A percentile compares a stretch with the other conserved stretches of the same genome.
Conservation (phyloP, 139 green algal genomes). For the Chlorella sp. region DNA sequence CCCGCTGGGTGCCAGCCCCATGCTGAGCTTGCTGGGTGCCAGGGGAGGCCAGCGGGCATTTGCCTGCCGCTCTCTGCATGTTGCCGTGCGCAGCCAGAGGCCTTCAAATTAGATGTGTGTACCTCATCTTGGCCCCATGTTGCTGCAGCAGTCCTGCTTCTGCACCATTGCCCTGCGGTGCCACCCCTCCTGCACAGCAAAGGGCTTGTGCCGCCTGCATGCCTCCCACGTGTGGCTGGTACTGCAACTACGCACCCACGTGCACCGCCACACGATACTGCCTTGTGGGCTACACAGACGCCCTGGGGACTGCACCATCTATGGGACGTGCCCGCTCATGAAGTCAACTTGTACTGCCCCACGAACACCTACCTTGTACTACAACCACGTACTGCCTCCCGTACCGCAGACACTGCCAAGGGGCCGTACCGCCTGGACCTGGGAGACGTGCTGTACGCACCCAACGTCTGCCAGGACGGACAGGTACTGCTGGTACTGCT, state of each 20-base stretch:
- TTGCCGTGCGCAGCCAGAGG: neutral
- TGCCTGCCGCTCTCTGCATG: neutral
- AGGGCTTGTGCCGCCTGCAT: neutral
- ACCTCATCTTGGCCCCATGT: too few species aligned
- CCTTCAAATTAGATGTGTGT: neutral
- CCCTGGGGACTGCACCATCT: too few species aligned
- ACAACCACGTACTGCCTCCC: neutral
- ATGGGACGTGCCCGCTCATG: neutral
- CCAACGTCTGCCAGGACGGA: constrained; percentile 68
- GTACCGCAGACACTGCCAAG: constrained; percentile 30
- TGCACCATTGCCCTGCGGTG: too few species aligned
- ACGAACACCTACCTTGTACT: neutral
- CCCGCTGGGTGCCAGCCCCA: neutral
- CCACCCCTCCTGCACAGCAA: neutral
- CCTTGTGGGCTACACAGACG: too few species aligned
- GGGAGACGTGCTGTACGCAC: constrained; percentile 73
- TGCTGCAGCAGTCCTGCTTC: too few species aligned
- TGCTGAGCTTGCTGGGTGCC: neutral
- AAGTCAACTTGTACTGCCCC: neutral
- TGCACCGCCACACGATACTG: too few species aligned
- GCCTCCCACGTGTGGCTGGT: too few species aligned
- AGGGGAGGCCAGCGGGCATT: neutral
- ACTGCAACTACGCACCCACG: too few species aligned
- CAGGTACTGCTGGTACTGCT: neutral
- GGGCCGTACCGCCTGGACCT: constrained; percentile 71